phyloP scores from a whole-genome alignment of 306 rosid species.

The Citrullus amarus region DNA sequence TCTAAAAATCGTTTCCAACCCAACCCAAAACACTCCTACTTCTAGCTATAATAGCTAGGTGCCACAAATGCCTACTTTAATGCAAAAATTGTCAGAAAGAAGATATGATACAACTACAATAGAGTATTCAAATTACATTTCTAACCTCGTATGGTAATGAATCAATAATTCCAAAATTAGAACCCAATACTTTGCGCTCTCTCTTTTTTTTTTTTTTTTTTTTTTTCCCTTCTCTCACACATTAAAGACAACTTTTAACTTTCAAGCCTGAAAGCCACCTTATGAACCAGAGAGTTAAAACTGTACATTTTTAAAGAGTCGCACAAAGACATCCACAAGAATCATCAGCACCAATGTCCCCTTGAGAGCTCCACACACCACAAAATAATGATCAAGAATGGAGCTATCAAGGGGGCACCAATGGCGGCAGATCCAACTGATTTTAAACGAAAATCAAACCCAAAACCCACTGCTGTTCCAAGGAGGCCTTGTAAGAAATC shows the following conservation, averaged over 20 bases:
- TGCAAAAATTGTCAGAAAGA: constrained; percentile 8
- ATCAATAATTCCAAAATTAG: constrained; percentile 49
- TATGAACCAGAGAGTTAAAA: constrained; percentile 9
- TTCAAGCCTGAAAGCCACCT: constrained; percentile 34
- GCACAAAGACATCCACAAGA: constrained; percentile 12
- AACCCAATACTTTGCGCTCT: constrained; percentile 25
- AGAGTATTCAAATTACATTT: constrained; percentile 30
- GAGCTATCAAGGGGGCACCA: constrained; percentile 5
- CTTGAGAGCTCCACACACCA: neutral
- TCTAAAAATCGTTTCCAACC: too few species aligned
- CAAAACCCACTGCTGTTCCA: constrained; percentile 29
- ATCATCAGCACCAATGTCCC: neutral
- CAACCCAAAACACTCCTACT: too few species aligned
- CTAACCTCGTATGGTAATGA: constrained; percentile 37
- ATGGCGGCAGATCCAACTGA: neutral
- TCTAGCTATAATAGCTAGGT: too few species aligned
- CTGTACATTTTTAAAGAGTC: constrained; percentile 48
- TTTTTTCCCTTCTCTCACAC: neutral
- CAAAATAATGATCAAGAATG: neutral
- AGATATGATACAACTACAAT: constrained; percentile 20
- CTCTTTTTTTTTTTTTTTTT: neutral
- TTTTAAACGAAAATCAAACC: constrained; percentile 23
- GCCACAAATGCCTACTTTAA: too few species aligned
- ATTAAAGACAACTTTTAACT: neutral
- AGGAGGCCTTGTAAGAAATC: constrained; percentile 40